A percentile compares a stretch with the other conserved stretches of the same genome.
These are phyloP conservation scores for Suillus decipiens DNA, from an alignment of 768 basidiomycete genomes.

Conservation along the genomic window DNA sequence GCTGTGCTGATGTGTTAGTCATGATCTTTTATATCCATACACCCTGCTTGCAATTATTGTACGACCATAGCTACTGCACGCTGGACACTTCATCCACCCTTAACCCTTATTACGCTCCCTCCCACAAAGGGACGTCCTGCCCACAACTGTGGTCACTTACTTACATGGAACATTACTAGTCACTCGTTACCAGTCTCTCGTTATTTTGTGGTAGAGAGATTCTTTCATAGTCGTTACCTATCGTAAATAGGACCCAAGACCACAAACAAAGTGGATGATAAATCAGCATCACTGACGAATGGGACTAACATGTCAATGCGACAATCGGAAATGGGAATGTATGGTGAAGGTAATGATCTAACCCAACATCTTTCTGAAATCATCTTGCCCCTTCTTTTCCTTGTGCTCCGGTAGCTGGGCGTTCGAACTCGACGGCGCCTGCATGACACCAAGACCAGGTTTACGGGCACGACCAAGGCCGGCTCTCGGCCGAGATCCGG, in stretches of 20 bases:
- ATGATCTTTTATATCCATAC: slow-evolving; percentile 16
- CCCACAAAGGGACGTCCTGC: neutral
- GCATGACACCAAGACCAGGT: slow-evolving; percentile 26
- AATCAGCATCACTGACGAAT: neutral
- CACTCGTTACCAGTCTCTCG: neutral
- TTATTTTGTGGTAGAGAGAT: neutral
- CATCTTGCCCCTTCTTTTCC: slow-evolving; percentile 73
- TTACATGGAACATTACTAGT: slow-evolving; percentile 3
- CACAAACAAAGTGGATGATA: neutral
- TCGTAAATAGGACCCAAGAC: slow-evolving; percentile 7
- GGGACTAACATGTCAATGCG: neutral
- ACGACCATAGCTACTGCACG: slow-evolving; percentile 25
- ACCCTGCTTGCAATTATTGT: slow-evolving; percentile 28
- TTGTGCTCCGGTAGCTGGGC: slow-evolving; percentile 24
- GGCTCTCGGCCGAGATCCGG: slow-evolving; percentile 66
- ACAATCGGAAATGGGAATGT: neutral
- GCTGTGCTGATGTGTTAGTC: slow-evolving; percentile 14
- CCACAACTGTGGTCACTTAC: neutral
- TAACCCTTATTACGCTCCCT: neutral
- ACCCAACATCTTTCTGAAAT: slow-evolving; percentile 80
- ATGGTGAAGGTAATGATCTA: neutral
- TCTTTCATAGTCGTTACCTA: slow-evolving; percentile 7
- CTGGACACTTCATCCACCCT: slow-evolving; percentile 5
- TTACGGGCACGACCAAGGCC: slow-evolving; percentile 64
- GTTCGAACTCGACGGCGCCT: slow-evolving; percentile 21